Percentiles rank a stretch among this genome's conserved stretches.
These are phyloP conservation scores for Phyllosticta citribraziliensis DNA, from an alignment of 2,329 filamentous ascomycete genomes.

Conservation along the genomic window DNA sequence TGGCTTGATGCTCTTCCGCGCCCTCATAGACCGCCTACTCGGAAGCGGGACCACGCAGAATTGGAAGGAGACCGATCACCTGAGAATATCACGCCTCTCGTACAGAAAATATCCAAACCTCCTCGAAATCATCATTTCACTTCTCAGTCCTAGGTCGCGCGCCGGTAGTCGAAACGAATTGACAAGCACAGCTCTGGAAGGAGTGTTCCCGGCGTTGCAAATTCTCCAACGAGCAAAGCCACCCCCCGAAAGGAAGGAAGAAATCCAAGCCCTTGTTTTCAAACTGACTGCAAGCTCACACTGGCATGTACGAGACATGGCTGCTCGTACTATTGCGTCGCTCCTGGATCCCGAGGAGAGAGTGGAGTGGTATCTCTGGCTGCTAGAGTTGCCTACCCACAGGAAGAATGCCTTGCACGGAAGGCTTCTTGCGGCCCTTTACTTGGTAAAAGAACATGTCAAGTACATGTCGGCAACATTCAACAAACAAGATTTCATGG, in stretches of 20 bases:
- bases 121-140: constrained; percentile 51
- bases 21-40: constrained; percentile 63
- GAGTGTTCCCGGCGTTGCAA: constrained; percentile 74
- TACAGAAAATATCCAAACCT: constrained; percentile 61
- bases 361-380: constrained; percentile 15
- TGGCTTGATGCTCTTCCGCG: constrained; percentile 77
- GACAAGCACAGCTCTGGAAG: constrained; percentile 40
- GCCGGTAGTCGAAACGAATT: constrained; percentile 14
- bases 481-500: not conserved
- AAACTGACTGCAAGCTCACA: constrained; percentile 57
- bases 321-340: constrained; percentile 55
- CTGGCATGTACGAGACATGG: constrained; percentile 76
- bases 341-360: constrained; percentile 21
- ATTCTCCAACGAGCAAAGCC: constrained; percentile 64
- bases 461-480: constrained; percentile 9
- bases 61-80: constrained; percentile 41
- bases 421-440: constrained; percentile 22
- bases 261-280: constrained; percentile 49
- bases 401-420: constrained; percentile 24
- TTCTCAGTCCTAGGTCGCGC: constrained; percentile 37
- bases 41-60: constrained; percentile 30
- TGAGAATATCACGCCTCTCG: constrained; percentile 47
- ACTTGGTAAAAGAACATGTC: constrained; percentile 17
- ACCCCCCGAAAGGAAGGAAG: constrained; percentile 45
- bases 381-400: constrained; percentile 13